Base-by-base conservation (phyloP, 1,284 basidiomycete genomes). In the Serendipita sp. region DNA sequence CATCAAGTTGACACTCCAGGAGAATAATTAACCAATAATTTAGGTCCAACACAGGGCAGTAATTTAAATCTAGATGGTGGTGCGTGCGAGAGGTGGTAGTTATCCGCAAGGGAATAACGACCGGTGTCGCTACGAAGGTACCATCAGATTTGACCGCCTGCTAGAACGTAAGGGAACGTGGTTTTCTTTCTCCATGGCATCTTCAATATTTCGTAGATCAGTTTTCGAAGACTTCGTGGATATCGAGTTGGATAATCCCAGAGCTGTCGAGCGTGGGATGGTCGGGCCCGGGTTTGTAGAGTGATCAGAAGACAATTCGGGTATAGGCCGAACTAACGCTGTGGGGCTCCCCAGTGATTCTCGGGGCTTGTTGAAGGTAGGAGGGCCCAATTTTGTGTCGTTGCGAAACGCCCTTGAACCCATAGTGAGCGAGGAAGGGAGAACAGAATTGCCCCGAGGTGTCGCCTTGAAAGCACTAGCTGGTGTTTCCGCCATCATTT, bases 51-150 rank as follows among this genome's bases (percentile, higher is more conserved):
- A n/a, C 17, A 49, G 17, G n/a, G 45, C 45, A 22, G 45, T 8
- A 8, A 58, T n/a, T 6, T 29, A 58, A 22, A n/a, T 26, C 22
- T 22, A 22, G 53, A 58, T 32, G 29, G 53, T 32, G 34, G 29
- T 58, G 53, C 53, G 53, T 35, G 53, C 32, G 53, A 26, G 53
- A 58, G 53, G 53, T 58, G 53, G 53, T 35, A 4, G 32, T 30
- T n/a, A 26, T 58, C 53, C 53, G 10, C 15, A n/a, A 32, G 10
- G 53, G 53, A 35, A 58, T 8, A 32, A 30, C n/a, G 26, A 35
- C 53, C 53, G 53, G 32, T 58, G 53, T 58, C 53, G 32, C 53
- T 58, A 58, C 53, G 53, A 58, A 58, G 53, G 53, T 58, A 58
- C 53, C 53, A 58, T 58, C 53, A 58, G 17, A 49, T 49, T 49